Conservation (phyloP, 2,329 filamentous ascomycete genomes). For the Whalleya microplaca region DNA sequence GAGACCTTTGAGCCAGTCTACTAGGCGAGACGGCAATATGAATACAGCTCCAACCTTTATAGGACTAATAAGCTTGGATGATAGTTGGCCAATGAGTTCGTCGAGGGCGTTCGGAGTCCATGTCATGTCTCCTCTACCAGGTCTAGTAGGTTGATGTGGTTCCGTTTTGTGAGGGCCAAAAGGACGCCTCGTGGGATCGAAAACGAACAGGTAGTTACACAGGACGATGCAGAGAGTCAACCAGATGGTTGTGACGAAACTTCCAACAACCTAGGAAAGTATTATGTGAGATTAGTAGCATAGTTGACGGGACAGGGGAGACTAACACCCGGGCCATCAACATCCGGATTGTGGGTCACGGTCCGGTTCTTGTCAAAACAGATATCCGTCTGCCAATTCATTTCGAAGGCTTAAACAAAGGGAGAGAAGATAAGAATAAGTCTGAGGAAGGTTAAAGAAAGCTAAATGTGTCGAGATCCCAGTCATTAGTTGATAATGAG, state of each 20-base stretch:
- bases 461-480: no score
- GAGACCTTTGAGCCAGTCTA: neutral
- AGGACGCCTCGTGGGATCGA: neutral
- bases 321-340: conserved; percentile 7
- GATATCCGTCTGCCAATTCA: neutral
- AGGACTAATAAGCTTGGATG: neutral
- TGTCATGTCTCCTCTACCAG: no score
- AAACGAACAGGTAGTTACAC: conserved; percentile 6
- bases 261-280: conserved; percentile 1
- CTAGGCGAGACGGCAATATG: neutral
- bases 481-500: no score
- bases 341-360: neutral
- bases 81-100: neutral
- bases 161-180: neutral
- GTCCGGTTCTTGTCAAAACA: conserved; percentile 6
- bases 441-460: no score
- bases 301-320: neutral
- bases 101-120: neutral
- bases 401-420: neutral
- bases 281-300: neutral
- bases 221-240: conserved; percentile 1
- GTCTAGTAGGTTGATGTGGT: neutral
- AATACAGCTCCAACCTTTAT: neutral
- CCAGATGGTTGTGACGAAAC: conserved; percentile 5
- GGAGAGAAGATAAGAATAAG: no score